Evolutionary conservation across 2,329 filamentous ascomycete genomes (phyloP).

Genomic region (Colletotrichum viniferum): DNA sequence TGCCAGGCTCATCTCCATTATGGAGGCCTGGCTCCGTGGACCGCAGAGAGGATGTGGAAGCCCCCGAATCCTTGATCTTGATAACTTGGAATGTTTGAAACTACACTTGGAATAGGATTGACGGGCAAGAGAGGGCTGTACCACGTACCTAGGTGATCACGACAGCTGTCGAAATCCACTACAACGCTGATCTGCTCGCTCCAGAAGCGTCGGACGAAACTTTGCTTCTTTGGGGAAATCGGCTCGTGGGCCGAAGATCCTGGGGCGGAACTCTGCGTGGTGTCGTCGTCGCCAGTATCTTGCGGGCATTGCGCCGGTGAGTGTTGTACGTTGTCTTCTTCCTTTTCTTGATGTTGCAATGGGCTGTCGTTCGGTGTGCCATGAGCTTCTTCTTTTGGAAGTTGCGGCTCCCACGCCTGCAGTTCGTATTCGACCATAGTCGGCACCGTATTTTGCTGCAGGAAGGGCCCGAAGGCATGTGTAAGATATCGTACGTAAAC

Average conservation of each 20-base stretch:
- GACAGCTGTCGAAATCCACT: constrained; percentile 52
- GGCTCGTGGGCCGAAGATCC: constrained; percentile 2
- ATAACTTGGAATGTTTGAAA: background rate
- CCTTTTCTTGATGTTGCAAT: background rate
- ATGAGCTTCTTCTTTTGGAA: background rate
- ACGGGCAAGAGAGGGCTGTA: constrained; percentile 26
- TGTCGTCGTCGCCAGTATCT: background rate
- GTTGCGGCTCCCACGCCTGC: background rate
- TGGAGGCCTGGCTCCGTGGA: background rate
- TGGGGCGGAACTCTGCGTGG: background rate
- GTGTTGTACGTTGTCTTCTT: background rate
- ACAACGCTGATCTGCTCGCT: constrained; percentile 50
- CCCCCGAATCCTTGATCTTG: background rate
- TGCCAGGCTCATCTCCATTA: constrained; percentile 13
- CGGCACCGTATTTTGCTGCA: background rate
- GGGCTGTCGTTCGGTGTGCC: background rate
- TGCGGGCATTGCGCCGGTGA: background rate
- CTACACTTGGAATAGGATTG: background rate
- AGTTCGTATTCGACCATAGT: background rate
- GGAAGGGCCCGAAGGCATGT: background rate
- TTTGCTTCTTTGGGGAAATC: background rate
- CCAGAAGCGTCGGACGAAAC: constrained; percentile 43
- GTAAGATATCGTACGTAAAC: background rate
- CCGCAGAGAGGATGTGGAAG: background rate
- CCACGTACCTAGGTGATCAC: constrained; percentile 59